These are phyloP conservation scores for Skeletonema menzelii DNA, from an alignment of 108 stramenopile genomes.

Conservation along the genomic window DNA sequence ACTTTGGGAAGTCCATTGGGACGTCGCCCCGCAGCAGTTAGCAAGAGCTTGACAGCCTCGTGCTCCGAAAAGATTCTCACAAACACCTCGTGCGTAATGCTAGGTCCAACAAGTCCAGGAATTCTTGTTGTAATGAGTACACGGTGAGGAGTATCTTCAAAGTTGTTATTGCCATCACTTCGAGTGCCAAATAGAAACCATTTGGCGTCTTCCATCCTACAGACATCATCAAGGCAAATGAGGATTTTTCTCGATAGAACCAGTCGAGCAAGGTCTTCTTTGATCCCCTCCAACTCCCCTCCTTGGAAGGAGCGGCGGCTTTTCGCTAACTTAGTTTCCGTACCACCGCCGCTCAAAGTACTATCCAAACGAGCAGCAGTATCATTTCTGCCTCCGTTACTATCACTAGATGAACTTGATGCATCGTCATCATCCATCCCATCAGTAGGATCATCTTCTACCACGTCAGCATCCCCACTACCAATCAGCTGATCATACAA, in stretches of 20 bases:
- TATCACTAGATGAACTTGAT: constrained; percentile 24
- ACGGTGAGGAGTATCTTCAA: constrained; percentile 60
- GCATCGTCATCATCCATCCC: constrained; percentile 40
- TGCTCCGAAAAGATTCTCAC: constrained; percentile 87
- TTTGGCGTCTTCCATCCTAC: constrained; percentile 87
- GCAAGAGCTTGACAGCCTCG: constrained; percentile 85
- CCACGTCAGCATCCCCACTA: constrained; percentile 60
- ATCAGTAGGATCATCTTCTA: constrained; percentile 32
- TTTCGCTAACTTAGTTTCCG: constrained; percentile 52
- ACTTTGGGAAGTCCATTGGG: constrained; percentile 78
- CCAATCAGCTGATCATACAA: constrained; percentile 72
- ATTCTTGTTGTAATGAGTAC: constrained; percentile 79
- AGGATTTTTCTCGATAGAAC: constrained; percentile 63
- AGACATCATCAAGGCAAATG: constrained; percentile 86
- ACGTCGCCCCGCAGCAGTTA: constrained; percentile 80
- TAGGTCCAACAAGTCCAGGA: constrained; percentile 71
- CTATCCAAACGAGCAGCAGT: constrained; percentile 6
- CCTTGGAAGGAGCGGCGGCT: constrained; percentile 76
- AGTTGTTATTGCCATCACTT: constrained; percentile 36
- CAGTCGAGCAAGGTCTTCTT: constrained; percentile 74
- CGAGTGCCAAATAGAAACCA: constrained; percentile 81
- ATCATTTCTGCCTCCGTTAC: constrained; percentile 5
- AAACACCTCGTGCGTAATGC: constrained; percentile 83
- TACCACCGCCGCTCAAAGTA: constrained; percentile 2
- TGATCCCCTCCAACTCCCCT: constrained; percentile 84